A percentile compares a stretch with the other conserved stretches of the same genome.
Evolutionary conservation across 805 yeast species (phyloP).

Genomic region (Pichia exigua): DNA sequence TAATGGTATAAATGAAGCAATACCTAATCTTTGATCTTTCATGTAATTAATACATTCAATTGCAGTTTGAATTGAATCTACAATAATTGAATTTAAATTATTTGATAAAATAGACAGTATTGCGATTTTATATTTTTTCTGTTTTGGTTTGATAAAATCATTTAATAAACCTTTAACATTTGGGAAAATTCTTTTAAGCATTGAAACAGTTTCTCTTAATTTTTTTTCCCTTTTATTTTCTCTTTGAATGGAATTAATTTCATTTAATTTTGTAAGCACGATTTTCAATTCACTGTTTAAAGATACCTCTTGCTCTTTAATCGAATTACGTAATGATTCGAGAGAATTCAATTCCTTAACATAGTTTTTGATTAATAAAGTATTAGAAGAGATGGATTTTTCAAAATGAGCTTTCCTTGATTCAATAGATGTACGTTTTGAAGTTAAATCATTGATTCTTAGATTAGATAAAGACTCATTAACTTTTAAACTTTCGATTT

Average conservation of each 20-base stretch:
- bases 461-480: conserved; percentile 30
- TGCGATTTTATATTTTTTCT: conserved; percentile 64
- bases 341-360: conserved; percentile 22
- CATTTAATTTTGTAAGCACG: conserved; percentile 54
- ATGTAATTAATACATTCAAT: conserved; percentile 69
- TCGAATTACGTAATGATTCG: conserved; percentile 30
- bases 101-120: conserved; percentile 72
- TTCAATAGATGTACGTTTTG: conserved; percentile 26
- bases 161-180: conserved; percentile 78
- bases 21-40: conserved; percentile 79
- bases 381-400: conserved; percentile 21
- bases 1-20: conserved; percentile 81
- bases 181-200: conserved; percentile 66
- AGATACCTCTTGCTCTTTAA: conserved; percentile 43
- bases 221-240: conserved; percentile 65
- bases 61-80: conserved; percentile 66
- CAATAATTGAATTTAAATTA: conserved; percentile 75
- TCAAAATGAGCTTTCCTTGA: conserved; percentile 24
- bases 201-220: conserved; percentile 63
- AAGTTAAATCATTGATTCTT: conserved; percentile 29
- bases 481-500: conserved; percentile 30
- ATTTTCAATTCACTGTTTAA: conserved; percentile 59
- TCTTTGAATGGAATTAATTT: conserved; percentile 65
- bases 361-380: conserved; percentile 27
- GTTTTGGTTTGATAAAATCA: conserved; percentile 73